phyloP scores from a whole-genome alignment of 768 basidiomycete species.

The Suillus clintonianus region DNA sequence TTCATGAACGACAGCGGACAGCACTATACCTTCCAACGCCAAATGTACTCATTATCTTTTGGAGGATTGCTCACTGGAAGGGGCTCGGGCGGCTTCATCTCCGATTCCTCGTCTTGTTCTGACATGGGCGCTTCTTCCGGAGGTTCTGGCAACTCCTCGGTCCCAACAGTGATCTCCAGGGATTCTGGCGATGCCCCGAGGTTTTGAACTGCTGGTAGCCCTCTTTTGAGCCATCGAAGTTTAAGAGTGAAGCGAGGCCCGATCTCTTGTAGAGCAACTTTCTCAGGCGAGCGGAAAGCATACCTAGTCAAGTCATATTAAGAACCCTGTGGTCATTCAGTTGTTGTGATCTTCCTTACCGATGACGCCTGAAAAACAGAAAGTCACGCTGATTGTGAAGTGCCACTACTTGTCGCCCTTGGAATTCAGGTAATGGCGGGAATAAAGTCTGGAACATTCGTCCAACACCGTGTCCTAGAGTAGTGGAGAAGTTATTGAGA shows the following conservation, averaged over 20 bases:
- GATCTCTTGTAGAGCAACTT: constrained; percentile 94
- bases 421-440: constrained; percentile 92
- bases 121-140: constrained; percentile 13
- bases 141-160: constrained; percentile 29
- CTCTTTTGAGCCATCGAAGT: constrained; percentile 84
- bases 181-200: constrained; percentile 63
- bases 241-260: constrained; percentile 97
- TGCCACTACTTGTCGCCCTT: constrained; percentile 95
- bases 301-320: constrained; percentile 52
- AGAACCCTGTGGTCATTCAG: neutral
- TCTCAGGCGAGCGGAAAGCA: constrained; percentile 89
- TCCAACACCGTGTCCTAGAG: constrained; percentile 90
- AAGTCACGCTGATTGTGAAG: constrained; percentile 98
- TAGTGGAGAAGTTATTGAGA: constrained; percentile 91
- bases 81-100: constrained; percentile 12
- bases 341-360: constrained; percentile 47
- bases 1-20: neutral
- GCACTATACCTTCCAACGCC: constrained; percentile 84
- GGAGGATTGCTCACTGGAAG: constrained; percentile 46
- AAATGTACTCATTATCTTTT: constrained; percentile 76
- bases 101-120: constrained; percentile 19
- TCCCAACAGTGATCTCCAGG: constrained; percentile 52
- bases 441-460: constrained; percentile 96
- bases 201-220: constrained; percentile 77
- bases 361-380: constrained; percentile 93